Percentiles rank a stretch among this genome's conserved stretches.
Conservation (phyloP, 306 rosid species). For the Phaseolus lunatus region DNA sequence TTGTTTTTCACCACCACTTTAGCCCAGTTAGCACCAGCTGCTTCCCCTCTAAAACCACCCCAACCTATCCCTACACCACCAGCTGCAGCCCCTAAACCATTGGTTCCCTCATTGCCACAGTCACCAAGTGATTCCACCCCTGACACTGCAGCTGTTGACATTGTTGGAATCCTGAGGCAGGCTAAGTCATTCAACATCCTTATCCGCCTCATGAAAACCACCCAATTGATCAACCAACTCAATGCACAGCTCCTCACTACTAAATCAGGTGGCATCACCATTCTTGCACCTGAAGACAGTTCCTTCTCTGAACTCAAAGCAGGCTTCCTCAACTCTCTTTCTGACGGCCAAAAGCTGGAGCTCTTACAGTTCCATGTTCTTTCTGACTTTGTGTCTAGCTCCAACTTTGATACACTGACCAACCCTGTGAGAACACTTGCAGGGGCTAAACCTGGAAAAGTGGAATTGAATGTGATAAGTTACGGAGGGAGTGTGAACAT, state of each 20-base stretch:
- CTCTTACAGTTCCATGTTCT: constrained; percentile 67
- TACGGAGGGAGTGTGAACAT: too few relatives aligned
- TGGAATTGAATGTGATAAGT: constrained; percentile 63
- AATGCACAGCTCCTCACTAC: too few relatives aligned
- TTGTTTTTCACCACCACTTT: constrained; percentile 27
- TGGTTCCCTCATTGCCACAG: constrained; percentile 53
- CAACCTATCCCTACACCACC: constrained; percentile 26
- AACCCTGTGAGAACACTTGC: constrained; percentile 74
- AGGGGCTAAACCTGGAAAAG: constrained; percentile 57
- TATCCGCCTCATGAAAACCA: too few relatives aligned
- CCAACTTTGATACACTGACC: constrained; percentile 70
- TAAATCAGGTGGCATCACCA: too few relatives aligned
- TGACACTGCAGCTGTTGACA: constrained; percentile 49
- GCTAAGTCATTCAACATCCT: too few relatives aligned
- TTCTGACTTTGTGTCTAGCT: constrained; percentile 54
- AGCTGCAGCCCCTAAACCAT: constrained; percentile 43
- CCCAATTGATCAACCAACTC: too few relatives aligned
- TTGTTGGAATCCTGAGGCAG: too few relatives aligned
- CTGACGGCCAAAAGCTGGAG: too few relatives aligned
- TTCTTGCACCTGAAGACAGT: too few relatives aligned
- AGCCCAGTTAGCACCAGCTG: constrained; percentile 54
- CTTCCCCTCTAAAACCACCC: constrained; percentile 49
- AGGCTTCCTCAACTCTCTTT: too few relatives aligned
- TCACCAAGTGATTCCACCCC: constrained; percentile 49
- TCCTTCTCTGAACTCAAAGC: too few relatives aligned